A percentile compares a stretch with the other conserved stretches of the same genome.
Conservation (phyloP, 2,329 filamentous ascomycete species). For the Metarhizium anisopliae region DNA sequence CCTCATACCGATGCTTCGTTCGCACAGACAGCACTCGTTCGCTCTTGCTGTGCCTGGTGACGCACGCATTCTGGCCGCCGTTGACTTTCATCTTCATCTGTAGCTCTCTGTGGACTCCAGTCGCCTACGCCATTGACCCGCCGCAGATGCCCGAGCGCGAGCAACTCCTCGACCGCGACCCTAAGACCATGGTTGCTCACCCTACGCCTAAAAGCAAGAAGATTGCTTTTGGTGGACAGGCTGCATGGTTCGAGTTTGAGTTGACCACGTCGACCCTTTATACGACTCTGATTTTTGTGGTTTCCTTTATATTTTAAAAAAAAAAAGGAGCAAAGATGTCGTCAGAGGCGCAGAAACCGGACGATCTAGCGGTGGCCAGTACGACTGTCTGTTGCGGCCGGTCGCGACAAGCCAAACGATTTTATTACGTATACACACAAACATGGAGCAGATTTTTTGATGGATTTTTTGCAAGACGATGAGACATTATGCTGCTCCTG, state of each 20-base stretch:
- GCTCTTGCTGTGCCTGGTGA: conserved; percentile 43
- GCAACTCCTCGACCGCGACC: conserved; percentile 45
- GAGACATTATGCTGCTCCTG: not conserved
- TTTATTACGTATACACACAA: not conserved
- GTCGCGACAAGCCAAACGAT: not conserved
- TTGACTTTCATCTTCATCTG: conserved; percentile 47
- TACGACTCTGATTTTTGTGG: conserved; percentile 40
- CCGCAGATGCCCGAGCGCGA: conserved; percentile 49
- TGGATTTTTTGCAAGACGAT: not conserved
- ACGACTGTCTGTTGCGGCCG: not conserved
- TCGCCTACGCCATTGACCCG: conserved; percentile 52
- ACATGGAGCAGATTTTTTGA: not conserved
- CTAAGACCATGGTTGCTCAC: conserved; percentile 44
- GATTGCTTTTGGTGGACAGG: conserved; percentile 43
- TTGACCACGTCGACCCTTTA: conserved; percentile 41
- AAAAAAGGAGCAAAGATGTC: not conserved
- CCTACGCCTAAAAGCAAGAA: conserved; percentile 43
- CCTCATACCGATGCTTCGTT: conserved; percentile 40
- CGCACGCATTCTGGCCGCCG: conserved; percentile 54
- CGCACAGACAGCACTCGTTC: conserved; percentile 26
- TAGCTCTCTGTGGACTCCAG: conserved; percentile 47
- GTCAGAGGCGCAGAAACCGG: not conserved
- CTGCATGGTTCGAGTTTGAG: conserved; percentile 48
- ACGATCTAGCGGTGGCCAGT: not conserved
- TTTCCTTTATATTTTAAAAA: conserved; percentile 22